Base-by-base conservation (phyloP, 768 basidiomycete genomes). In the Amanita brunnescens region DNA sequence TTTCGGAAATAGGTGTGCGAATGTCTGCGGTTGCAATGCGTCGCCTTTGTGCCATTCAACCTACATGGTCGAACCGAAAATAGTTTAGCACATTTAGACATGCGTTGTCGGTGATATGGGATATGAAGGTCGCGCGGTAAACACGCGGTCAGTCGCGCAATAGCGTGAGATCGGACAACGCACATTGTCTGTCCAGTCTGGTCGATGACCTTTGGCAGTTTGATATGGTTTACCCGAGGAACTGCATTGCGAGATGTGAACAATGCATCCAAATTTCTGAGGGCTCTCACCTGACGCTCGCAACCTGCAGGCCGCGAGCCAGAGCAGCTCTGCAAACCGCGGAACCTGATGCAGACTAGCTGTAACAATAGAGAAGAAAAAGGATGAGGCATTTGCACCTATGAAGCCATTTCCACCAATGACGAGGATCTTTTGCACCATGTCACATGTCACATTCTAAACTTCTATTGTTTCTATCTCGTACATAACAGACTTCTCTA, bases 371-470 rank as follows among this genome's bases (percentile, higher is more conserved):
- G 41, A 40, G 14, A 52, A 41, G 45, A 42, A 41, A 51, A 41
- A 33, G 47, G 38, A 43, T 44, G n/a, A 34, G 12, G 21, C 29
- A 20, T 39, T 24, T 24, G 47, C 57, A 88, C 94, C 95, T 61
- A 99, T 82, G 72, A 96, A 98, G 5, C 96, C 96, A 70, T 96
- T 96, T 40, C 96, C 96, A n/a, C 96, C 96, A 1, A 98, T 79
- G 37, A 99, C 91, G n/a, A 97, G 80, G 33, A 97, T 76, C 61
- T 74, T 85, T 49, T 72, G 77, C 47, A 73, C 51, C 20, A 73
- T 53, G 45, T 49, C 41, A 38, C 39, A 26, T 41, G 40, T 21
- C 47, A 42, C 37, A 47, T 29, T 34, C 34, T 34, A 26, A 18
- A 39, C 46, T 7, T 33, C 44, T 9, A 46, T 46, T 48, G 33